These are phyloP conservation scores for Nicotiana sylvestris DNA, from an alignment of 257 asterid genomes.

Conservation along the genomic window DNA sequence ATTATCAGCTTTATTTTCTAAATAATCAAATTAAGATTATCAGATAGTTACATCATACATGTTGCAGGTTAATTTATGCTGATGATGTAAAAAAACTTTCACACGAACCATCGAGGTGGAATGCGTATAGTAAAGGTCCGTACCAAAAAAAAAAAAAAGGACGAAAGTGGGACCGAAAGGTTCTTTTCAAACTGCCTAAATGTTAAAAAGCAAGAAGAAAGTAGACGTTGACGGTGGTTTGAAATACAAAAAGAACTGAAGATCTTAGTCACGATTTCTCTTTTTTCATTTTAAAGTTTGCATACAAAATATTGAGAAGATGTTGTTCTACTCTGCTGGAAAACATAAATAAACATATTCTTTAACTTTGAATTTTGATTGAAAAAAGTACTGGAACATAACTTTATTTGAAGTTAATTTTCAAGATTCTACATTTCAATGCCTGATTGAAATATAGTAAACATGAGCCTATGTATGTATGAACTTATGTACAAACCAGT, in stretches of 20 bases:
- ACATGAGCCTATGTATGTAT: background rate
- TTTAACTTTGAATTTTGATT: background rate
- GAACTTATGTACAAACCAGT: background rate
- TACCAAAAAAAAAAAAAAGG: background rate
- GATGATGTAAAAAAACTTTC: background rate
- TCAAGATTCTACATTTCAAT: background rate
- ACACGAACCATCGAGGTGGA: background rate
- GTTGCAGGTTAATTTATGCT: background rate
- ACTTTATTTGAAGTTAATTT: background rate
- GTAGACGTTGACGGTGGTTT: background rate
- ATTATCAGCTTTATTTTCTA: background rate
- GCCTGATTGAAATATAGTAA: background rate
- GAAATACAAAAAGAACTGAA: background rate
- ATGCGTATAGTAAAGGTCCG: background rate
- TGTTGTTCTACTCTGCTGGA: background rate
- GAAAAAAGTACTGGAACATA: background rate
- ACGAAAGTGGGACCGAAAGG: background rate
- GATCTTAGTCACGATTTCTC: background rate
- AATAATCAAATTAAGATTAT: background rate
- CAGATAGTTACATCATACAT: background rate
- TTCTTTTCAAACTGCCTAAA: background rate
- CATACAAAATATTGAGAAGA: background rate
- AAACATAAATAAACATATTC: background rate
- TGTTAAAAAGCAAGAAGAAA: background rate
- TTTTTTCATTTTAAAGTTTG: background rate